A percentile compares a stretch with the other conserved stretches of the same genome.
Evolutionary conservation across 164 flowering plant species (phyloP).

Genomic region (Berberis thunbergii): DNA sequence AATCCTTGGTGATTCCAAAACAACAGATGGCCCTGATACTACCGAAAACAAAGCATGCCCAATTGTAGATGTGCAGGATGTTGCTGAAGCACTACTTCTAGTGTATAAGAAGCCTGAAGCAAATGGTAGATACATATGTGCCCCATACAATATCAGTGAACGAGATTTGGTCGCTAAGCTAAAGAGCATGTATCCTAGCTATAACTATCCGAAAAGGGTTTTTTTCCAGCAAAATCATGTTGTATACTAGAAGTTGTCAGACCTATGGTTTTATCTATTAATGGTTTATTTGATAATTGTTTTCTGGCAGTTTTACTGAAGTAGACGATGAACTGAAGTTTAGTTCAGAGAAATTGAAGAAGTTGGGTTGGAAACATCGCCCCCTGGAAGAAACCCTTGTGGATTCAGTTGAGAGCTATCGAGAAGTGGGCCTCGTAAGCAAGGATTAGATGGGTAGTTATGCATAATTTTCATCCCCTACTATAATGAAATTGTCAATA

Average conservation of each 20-base stretch:
- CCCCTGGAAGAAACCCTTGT: constrained; percentile 39
- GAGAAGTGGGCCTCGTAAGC: constrained; percentile 21
- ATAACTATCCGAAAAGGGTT: constrained; percentile 30
- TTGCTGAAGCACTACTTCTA: constrained; percentile 39
- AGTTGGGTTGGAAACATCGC: constrained; percentile 36
- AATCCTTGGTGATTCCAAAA: not conserved
- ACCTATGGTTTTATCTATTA: not conserved
- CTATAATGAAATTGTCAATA: too few relatives aligned
- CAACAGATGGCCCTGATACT: constrained; percentile 24
- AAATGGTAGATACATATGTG: constrained; percentile 53
- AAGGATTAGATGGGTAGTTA: not conserved
- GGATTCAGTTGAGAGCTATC: constrained; percentile 27
- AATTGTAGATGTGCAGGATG: constrained; percentile 53
- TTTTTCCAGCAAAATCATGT: not conserved
- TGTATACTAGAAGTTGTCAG: not conserved
- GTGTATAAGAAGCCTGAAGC: constrained; percentile 45
- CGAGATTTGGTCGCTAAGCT: constrained; percentile 33
- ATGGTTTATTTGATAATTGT: not conserved
- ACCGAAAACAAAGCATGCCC: constrained; percentile 15
- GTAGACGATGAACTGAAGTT: constrained; percentile 4
- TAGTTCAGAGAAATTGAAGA: constrained; percentile 29
- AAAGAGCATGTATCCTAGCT: constrained; percentile 34
- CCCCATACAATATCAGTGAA: constrained; percentile 10
- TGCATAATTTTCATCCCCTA: too few relatives aligned
- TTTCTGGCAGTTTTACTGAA: constrained; percentile 7